These are phyloP conservation scores for Stephanodiscus minutulus DNA, from an alignment of 108 stramenopile species.

Conservation along the genomic window DNA sequence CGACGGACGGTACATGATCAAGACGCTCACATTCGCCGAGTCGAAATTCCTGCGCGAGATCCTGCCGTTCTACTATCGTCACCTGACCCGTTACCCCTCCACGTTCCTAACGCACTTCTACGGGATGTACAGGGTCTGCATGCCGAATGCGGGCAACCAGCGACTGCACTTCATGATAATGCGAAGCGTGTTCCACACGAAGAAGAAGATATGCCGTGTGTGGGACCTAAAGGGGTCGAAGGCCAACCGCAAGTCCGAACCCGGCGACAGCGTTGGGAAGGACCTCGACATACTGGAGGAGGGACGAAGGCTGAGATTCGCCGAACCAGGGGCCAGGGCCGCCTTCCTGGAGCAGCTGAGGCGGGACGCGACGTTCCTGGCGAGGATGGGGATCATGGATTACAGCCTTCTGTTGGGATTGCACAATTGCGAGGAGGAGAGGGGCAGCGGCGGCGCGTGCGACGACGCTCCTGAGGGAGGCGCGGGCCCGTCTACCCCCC, in stretches of 20 bases:
- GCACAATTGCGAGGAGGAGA: conserved; percentile 37
- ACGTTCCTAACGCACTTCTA: conserved; percentile 83
- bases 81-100: conserved; percentile 68
- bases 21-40: conserved; percentile 81
- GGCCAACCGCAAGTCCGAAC: conserved; percentile 46
- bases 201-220: conserved; percentile 58
- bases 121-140: conserved; percentile 88
- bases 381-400: conserved; percentile 78
- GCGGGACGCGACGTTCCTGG: conserved; percentile 69
- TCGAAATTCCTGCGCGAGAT: conserved; percentile 86
- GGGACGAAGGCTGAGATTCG: conserved; percentile 48
- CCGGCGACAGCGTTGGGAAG: conserved; percentile 53
- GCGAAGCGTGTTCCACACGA: conserved; percentile 68
- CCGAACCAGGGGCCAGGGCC: conserved; percentile 42
- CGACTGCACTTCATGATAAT: conserved; percentile 73
- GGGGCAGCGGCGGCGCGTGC: background rate
- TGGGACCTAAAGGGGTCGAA: conserved; percentile 80
- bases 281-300: conserved; percentile 61
- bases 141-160: conserved; percentile 56
- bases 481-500: background rate
- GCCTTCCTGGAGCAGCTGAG: conserved; percentile 55
- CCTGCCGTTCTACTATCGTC: conserved; percentile 83
- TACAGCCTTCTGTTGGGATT: conserved; percentile 81
- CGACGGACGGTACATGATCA: conserved; percentile 90
- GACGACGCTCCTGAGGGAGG: background rate